Conservation (phyloP, 371 early-diverging fungal species). For the Paraphysoderma sedebokerense region DNA sequence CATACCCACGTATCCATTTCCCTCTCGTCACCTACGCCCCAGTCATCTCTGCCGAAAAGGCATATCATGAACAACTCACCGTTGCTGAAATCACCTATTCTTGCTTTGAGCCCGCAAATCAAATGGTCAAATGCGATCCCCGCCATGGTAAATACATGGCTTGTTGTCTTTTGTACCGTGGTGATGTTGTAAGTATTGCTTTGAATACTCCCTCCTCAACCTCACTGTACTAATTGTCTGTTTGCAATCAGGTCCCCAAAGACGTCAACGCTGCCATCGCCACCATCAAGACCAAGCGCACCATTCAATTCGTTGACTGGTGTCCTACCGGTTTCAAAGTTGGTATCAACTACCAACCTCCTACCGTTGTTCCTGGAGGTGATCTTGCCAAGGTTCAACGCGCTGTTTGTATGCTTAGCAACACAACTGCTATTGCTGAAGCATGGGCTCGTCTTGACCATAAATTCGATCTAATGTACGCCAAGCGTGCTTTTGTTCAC, state of each 20-base stretch:
- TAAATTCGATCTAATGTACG: slow-evolving; percentile 94
- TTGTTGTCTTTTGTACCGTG: slow-evolving; percentile 88
- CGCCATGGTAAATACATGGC: slow-evolving; percentile 94
- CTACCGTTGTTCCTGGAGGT: slow-evolving; percentile 79
- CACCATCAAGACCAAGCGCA: slow-evolving; percentile 77
- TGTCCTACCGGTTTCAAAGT: slow-evolving; percentile 97
- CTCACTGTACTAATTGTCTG: background rate
- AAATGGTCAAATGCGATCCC: slow-evolving; percentile 95
- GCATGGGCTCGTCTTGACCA: slow-evolving; percentile 91
- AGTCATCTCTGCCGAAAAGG: slow-evolving; percentile 76
- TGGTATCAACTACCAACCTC: slow-evolving; percentile 83
- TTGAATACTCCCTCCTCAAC: too few relatives aligned
- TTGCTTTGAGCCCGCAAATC: slow-evolving; percentile 88
- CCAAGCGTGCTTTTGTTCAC: slow-evolving; percentile 96
- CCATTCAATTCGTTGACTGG: slow-evolving; percentile 95
- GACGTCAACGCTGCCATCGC: slow-evolving; percentile 81
- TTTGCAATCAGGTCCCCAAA: slow-evolving; percentile 24
- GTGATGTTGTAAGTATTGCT: too few relatives aligned
- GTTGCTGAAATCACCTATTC: slow-evolving; percentile 83
- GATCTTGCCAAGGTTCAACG: slow-evolving; percentile 85
- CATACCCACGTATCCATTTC: slow-evolving; percentile 95
- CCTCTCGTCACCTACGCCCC: slow-evolving; percentile 91
- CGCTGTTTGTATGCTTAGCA: slow-evolving; percentile 87
- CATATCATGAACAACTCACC: slow-evolving; percentile 77
- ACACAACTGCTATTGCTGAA: slow-evolving; percentile 93